Percentiles rank a stretch among this genome's conserved stretches.
Conservation (phyloP, 2,329 filamentous ascomycete species). For the Rachicladosporium sp. region DNA sequence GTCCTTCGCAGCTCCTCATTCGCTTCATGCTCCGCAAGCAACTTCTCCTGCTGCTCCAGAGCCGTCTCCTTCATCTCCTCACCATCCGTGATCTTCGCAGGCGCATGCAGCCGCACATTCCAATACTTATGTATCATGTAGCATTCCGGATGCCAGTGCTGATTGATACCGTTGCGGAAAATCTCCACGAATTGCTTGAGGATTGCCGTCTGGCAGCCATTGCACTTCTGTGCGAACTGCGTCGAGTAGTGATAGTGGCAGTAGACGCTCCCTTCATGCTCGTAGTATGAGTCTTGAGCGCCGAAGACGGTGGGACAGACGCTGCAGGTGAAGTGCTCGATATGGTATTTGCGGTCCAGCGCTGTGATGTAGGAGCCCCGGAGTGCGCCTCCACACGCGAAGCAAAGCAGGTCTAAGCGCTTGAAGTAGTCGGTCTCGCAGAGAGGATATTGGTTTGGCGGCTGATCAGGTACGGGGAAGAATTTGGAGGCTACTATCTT, state of each 20-base stretch:
- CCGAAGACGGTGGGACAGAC: conserved; percentile 96
- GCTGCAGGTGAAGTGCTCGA: conserved; percentile 97
- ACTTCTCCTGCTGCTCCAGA: conserved; percentile 18
- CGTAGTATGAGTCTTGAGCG: conserved; percentile 96
- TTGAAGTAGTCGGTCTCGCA: conserved; percentile 98
- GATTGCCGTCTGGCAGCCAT: conserved; percentile 92
- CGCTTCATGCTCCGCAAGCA: conserved; percentile 39
- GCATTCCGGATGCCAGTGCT: conserved; percentile 98
- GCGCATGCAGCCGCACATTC: conserved; percentile 68
- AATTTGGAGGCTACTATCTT: conserved; percentile 98
- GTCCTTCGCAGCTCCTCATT: conserved; percentile 57
- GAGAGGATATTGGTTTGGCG: conserved; percentile 80
- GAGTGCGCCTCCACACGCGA: conserved; percentile 81
- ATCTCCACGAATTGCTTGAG: conserved; percentile 99
- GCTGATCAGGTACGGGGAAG: conserved; percentile 88
- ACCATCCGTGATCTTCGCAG: conserved; percentile 28
- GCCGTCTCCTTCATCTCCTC: conserved; percentile 14
- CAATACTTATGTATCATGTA: conserved; percentile 99
- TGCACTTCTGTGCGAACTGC: conserved; percentile 89
- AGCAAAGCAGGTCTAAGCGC: conserved; percentile 78
- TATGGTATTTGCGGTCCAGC: conserved; percentile 94
- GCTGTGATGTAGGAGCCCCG: conserved; percentile 97
- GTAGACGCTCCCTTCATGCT: conserved; percentile 91
- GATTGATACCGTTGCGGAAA: conserved; percentile 92
- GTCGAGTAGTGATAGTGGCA: conserved; percentile 99